Percentiles rank a stretch among this genome's conserved stretches.
Conservation (phyloP, 192 early-diverging fungal genomes). For the Allomyces macrogynus region DNA sequence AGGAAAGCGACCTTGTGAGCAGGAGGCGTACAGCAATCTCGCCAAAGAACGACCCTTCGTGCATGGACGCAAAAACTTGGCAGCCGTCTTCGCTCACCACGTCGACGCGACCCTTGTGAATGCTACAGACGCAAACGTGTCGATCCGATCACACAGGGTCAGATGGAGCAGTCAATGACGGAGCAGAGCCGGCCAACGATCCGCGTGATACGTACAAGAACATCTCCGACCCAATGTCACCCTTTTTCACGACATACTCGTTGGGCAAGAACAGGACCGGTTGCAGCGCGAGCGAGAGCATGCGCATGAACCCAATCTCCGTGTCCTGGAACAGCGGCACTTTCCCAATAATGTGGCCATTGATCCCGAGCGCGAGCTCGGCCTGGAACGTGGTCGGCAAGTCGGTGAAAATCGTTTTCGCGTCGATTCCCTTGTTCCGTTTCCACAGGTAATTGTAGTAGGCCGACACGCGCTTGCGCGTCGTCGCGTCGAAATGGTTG, state of each 20-base stretch:
- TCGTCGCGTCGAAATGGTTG: constrained; percentile 3
- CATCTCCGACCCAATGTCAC: neutral
- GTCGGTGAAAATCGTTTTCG: constrained; percentile 3
- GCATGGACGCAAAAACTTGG: neutral
- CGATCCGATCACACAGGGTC: too few species aligned
- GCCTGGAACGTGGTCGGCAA: constrained; percentile 7
- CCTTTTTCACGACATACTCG: neutral
- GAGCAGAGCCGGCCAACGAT: too few species aligned
- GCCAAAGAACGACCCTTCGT: neutral
- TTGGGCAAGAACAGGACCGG: neutral
- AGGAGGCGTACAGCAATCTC: neutral
- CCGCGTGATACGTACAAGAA: neutral
- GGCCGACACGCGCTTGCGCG: constrained; percentile 4
- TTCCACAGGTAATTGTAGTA: constrained; percentile 9
- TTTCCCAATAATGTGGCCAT: neutral
- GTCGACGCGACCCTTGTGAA: neutral
- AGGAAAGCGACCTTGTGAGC: too few species aligned
- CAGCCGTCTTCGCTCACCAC: neutral
- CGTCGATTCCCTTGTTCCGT: constrained; percentile 6
- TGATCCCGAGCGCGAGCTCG: constrained; percentile 3
- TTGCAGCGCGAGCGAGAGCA: neutral
- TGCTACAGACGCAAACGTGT: neutral
- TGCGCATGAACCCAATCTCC: neutral
- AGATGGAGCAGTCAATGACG: too few species aligned
- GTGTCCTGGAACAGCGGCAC: neutral